A percentile compares a stretch with the other conserved stretches of the same genome.
phyloP scores from a whole-genome alignment of 768 basidiomycete genomes.

The Auricularia heimuer region DNA sequence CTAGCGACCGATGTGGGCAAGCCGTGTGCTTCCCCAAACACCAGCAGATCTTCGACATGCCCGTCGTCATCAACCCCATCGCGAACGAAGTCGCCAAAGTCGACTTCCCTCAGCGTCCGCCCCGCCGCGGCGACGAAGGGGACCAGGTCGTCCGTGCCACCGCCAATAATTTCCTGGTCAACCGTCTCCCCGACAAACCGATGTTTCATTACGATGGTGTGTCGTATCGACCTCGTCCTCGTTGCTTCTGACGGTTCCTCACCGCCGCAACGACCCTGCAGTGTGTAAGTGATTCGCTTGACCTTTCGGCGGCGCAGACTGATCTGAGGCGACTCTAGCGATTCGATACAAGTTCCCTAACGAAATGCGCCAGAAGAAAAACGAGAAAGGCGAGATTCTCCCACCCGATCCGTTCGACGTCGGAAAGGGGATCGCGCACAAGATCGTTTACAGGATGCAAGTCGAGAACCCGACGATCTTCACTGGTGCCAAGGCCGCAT shows the following conservation, averaged over 20 bases:
- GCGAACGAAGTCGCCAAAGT: neutral
- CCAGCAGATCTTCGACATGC: neutral
- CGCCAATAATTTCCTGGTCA: neutral
- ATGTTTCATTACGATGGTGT: neutral
- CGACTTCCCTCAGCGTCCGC: neutral
- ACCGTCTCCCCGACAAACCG: neutral
- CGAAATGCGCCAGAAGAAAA: too few species aligned
- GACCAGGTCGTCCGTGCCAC: neutral
- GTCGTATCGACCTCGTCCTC: neutral
- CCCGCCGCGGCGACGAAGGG: neutral
- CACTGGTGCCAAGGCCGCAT: neutral
- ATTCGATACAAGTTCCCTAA: too few species aligned
- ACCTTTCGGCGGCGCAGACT: too few species aligned
- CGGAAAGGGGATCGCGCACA: neutral
- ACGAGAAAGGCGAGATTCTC: too few species aligned
- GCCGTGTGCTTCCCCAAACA: too few species aligned
- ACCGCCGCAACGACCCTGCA: too few species aligned
- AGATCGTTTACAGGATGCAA: neutral
- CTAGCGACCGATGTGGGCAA: too few species aligned
- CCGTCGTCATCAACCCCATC: neutral
- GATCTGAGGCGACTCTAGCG: too few species aligned
- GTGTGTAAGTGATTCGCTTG: too few species aligned
- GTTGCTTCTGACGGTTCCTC: neutral
- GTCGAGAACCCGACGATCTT: neutral
- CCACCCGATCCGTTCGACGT: neutral